Percentiles rank a stretch among this genome's conserved stretches.
Evolutionary conservation across 2,329 filamentous ascomycete species (phyloP).

Genomic region (Venturia carpophila): DNA sequence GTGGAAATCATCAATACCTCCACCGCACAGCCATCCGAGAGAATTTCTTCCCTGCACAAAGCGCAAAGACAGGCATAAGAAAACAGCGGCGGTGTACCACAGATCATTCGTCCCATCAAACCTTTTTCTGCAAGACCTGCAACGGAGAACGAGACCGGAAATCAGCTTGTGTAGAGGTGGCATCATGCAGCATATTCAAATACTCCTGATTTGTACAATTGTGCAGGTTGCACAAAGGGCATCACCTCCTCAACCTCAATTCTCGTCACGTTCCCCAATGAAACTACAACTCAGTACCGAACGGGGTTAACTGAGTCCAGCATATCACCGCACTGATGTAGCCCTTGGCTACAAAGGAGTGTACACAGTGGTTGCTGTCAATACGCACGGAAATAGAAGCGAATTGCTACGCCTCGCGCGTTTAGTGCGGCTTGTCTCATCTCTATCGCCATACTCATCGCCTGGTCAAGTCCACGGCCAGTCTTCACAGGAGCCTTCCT

Average conservation of each 20-base stretch:
- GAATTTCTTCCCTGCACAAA: constrained; percentile 5
- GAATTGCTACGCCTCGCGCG: background rate
- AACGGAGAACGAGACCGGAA: background rate
- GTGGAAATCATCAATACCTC: background rate
- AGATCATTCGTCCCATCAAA: background rate
- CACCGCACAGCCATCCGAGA: constrained; percentile 7
- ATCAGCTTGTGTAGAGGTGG: background rate
- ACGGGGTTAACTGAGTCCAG: background rate
- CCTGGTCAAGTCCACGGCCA: too few relatives aligned
- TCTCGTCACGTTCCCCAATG: background rate
- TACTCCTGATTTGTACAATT: background rate
- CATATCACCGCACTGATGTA: background rate
- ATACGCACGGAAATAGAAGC: background rate
- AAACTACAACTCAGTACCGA: background rate
- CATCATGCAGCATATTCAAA: background rate
- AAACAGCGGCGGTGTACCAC: background rate
- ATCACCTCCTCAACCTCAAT: background rate
- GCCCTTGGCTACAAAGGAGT: background rate
- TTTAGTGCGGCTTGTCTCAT: background rate
- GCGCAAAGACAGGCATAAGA: background rate
- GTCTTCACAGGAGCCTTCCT: too few relatives aligned
- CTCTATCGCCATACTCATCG: too few relatives aligned
- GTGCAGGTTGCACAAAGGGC: background rate
- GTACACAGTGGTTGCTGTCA: background rate
- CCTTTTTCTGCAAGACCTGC: background rate